A percentile compares a stretch with the other conserved stretches of the same genome.
phyloP scores from a whole-genome alignment of 2,329 filamentous ascomycete genomes.

The Colletotrichum sidae region DNA sequence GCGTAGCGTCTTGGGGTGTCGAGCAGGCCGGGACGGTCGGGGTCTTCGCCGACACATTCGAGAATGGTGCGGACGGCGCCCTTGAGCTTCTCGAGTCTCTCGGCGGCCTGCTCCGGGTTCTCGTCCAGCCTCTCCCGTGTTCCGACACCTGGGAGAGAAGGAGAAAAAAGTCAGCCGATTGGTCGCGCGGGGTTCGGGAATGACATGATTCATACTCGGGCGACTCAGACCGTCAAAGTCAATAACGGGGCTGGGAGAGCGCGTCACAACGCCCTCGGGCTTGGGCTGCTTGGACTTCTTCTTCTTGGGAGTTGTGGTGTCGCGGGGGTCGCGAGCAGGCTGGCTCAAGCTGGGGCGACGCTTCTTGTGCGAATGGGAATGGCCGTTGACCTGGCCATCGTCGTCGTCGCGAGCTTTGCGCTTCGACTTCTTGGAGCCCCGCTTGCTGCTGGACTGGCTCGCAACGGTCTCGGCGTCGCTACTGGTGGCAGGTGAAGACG shows the following conservation, averaged over 20 bases:
- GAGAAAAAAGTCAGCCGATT: slow-evolving; percentile 37
- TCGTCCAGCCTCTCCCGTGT: slow-evolving; percentile 74
- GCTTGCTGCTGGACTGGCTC: slow-evolving; percentile 36
- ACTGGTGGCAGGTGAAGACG: slow-evolving; percentile 23
- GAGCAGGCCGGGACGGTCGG: slow-evolving; percentile 72
- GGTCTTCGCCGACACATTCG: slow-evolving; percentile 77
- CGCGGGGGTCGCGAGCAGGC: slow-evolving; percentile 70
- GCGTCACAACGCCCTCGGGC: slow-evolving; percentile 44
- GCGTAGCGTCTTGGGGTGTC: slow-evolving; percentile 87
- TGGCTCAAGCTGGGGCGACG: slow-evolving; percentile 68
- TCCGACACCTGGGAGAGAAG: slow-evolving; percentile 61
- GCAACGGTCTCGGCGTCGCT: slow-evolving; percentile 34
- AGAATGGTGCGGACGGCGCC: slow-evolving; percentile 74
- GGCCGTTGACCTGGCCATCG: slow-evolving; percentile 46
- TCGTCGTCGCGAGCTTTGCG: slow-evolving; percentile 39
- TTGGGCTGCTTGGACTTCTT: slow-evolving; percentile 47
- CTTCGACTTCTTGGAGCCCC: slow-evolving; percentile 38
- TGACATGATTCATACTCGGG: slow-evolving; percentile 55
- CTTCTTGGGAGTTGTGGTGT: slow-evolving; percentile 60
- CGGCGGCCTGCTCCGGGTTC: slow-evolving; percentile 60
- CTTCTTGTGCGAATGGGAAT: slow-evolving; percentile 37
- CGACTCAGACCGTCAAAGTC: slow-evolving; percentile 72
- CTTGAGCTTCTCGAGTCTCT: slow-evolving; percentile 68
- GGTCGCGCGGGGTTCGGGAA: slow-evolving; percentile 17
- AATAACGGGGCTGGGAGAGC: slow-evolving; percentile 62